Conservation (phyloP, 2,329 filamentous ascomycete species). For the Claviceps sp. region DNA sequence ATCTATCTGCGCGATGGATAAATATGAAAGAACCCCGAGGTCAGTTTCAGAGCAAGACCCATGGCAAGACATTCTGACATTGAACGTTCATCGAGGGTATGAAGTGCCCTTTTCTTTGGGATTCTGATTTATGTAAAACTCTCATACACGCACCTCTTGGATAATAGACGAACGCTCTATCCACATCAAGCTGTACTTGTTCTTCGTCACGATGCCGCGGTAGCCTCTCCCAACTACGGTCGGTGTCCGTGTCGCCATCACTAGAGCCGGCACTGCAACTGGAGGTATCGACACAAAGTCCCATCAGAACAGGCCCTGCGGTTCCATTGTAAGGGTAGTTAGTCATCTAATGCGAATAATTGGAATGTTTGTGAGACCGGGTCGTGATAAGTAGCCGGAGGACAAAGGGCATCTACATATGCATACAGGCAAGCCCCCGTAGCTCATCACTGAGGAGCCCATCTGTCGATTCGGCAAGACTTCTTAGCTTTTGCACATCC, state of each 20-base stretch:
- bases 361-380: background rate
- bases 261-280: background rate
- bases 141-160: constrained; percentile 47
- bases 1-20: constrained; percentile 39
- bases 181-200: constrained; percentile 83
- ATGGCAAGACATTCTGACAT: background rate
- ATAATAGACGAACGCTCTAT: constrained; percentile 96
- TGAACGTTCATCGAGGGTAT: background rate
- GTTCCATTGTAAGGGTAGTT: background rate
- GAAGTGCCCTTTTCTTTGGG: background rate
- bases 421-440: constrained; percentile 61
- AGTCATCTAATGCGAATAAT: background rate
- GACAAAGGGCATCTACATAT: background rate
- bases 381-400: constrained; percentile 1
- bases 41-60: background rate
- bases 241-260: background rate
- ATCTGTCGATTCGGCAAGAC: constrained; percentile 48
- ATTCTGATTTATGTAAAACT: background rate
- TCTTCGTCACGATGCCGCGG: constrained; percentile 74
- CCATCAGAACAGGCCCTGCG: constrained; percentile 50
- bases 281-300: constrained; percentile 12
- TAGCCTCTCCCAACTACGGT: constrained; percentile 44
- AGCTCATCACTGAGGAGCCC: constrained; percentile 55
- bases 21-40: background rate
- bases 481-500: constrained; percentile 42